Base-by-base conservation (phyloP, 2,329 filamentous ascomycete species). In the Orbilia oligospora region DNA sequence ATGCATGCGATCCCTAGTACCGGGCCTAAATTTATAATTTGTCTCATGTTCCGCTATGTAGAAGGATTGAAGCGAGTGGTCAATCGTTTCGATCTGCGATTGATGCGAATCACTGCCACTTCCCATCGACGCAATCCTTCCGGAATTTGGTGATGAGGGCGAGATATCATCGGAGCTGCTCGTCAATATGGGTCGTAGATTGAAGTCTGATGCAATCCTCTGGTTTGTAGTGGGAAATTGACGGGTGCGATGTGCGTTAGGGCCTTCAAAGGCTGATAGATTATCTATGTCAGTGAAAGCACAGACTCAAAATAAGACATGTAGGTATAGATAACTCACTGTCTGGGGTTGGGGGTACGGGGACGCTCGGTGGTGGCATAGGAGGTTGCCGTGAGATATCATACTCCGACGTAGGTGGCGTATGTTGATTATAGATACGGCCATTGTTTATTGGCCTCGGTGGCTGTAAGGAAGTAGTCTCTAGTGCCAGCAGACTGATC, bases 41-140 rank as follows among this genome's bases (percentile, higher is more conserved):
- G 63, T 66, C 36, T 78, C 75, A 67, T 78, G 75, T 51, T 78
- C 75, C 8, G 75, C 68, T 10, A 78, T 67, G 24, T 78, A 78
- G 55, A 78, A 78, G 6, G 75, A 78, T 33, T 72, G 75, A 30
- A 78, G 64, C 22, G 68, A 71, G 10, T 71, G 36, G 55, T 78
- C 75, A 18, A 78, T 72, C 16, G 33, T 55, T 27, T 77, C 73
- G 41, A 67, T 63, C 9, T 67, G 67, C n/a, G 73, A 71, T 36
- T 76, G 55, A 10, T 48, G 56, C 8, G 68, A 72, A 24, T 78
- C 75, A 12, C 30, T 77, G 6, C 73, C 51, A 38, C 63, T 69
- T 38, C 44, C 68, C 53, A 38, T 48, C 3, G 75, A 72, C 20
- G 68, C 68, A 8, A 78, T 18, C 64, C 75, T 72, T 0, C n/a